Evolutionary conservation across 2,329 filamentous ascomycete genomes (phyloP).

Genomic region (Penicillium expansum): DNA sequence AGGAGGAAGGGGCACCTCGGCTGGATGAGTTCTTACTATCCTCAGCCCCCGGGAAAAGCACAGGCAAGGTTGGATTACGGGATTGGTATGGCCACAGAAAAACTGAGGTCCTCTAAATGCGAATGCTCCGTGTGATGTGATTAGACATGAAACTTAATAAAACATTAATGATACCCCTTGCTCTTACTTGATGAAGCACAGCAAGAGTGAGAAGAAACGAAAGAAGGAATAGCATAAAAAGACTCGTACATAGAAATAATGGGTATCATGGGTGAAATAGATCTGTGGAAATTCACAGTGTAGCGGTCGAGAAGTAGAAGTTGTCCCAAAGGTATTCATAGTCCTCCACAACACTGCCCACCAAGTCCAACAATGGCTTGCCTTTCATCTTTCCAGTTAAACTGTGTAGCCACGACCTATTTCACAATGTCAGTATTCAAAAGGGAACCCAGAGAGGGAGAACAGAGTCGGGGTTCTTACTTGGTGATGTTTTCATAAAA

Average conservation of each 20-base stretch:
- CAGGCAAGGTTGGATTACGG: conserved; percentile 67
- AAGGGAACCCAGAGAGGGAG: background rate
- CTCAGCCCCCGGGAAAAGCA: conserved; percentile 40
- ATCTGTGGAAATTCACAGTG: conserved; percentile 34
- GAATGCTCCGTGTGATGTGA: conserved; percentile 7
- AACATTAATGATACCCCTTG: conserved; percentile 29
- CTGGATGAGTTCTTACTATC: conserved; percentile 73
- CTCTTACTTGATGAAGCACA: conserved; percentile 7
- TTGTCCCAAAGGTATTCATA: conserved; percentile 98
- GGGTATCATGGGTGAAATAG: conserved; percentile 24
- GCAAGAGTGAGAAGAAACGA: conserved; percentile 16
- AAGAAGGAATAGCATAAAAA: conserved; percentile 9
- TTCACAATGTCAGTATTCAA: conserved; percentile 24
- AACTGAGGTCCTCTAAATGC: conserved; percentile 66
- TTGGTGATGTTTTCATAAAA: conserved; percentile 90
- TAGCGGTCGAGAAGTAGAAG: conserved; percentile 80
- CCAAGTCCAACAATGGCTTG: conserved; percentile 73
- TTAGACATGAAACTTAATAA: conserved; percentile 21
- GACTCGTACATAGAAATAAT: conserved; percentile 9
- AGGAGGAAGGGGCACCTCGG: conserved; percentile 62
- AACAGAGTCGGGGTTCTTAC: conserved; percentile 39
- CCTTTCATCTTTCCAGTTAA: conserved; percentile 68
- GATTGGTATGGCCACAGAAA: conserved; percentile 74
- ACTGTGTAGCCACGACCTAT: conserved; percentile 61
- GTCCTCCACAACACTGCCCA: conserved; percentile 85